These are phyloP conservation scores for Oryza coarctata DNA, from an alignment of 176 grass and related monocot genomes.

Conservation along the genomic window DNA sequence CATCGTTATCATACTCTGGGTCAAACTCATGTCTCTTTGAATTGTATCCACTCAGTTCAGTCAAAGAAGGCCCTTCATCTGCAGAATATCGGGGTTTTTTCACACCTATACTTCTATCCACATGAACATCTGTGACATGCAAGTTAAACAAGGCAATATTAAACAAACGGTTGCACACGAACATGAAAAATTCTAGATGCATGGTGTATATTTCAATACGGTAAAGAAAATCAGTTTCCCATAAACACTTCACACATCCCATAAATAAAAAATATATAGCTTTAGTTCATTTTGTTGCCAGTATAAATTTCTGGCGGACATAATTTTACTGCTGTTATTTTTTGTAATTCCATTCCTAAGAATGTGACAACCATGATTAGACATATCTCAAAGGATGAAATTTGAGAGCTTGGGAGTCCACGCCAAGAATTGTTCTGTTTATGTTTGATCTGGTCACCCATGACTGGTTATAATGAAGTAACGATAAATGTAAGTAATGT, in stretches of 20 bases:
- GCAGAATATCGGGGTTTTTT: slow-evolving; percentile 95
- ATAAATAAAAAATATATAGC: neutral
- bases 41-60: slow-evolving; percentile 92
- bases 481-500: neutral
- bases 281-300: slow-evolving; percentile 13
- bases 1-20: slow-evolving; percentile 97
- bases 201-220: neutral
- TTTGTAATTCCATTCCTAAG: neutral
- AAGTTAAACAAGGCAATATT: slow-evolving; percentile 31
- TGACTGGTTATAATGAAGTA: neutral
- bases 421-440: slow-evolving; percentile 16
- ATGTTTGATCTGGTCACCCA: neutral
- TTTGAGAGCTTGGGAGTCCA: neutral
- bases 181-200: neutral
- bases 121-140: slow-evolving; percentile 57
- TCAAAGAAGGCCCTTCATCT: slow-evolving; percentile 87
- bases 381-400: neutral
- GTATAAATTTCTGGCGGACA: neutral
- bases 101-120: slow-evolving; percentile 83
- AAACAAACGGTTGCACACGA: slow-evolving; percentile 1
- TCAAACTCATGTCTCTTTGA: slow-evolving; percentile 95
- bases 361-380: neutral
- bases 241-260: neutral
- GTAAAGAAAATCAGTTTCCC: neutral
- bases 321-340: neutral